Evolutionary conservation across 2,329 filamentous ascomycete species (phyloP).

Genomic region (Bipolaris cookei): DNA sequence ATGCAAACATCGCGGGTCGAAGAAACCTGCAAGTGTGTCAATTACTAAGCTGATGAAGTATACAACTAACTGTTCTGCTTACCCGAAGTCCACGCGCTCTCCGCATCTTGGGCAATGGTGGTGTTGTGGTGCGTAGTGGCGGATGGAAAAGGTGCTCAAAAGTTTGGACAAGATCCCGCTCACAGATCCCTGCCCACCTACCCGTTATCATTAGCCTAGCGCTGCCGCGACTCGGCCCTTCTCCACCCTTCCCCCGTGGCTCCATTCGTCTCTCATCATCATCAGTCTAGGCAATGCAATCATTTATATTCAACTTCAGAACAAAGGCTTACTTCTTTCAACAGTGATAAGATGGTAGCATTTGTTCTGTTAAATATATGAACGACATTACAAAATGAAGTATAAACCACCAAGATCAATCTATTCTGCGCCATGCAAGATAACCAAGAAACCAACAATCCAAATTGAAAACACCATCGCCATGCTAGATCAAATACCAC

Average conservation of each 20-base stretch:
- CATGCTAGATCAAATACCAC: background rate
- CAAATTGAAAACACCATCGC: background rate
- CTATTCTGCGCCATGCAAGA: background rate
- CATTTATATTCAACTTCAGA: background rate
- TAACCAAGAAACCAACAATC: background rate
- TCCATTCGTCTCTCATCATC: background rate
- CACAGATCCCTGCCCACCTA: slow-evolving; percentile 19
- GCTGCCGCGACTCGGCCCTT: background rate
- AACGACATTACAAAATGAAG: background rate
- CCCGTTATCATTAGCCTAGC: slow-evolving; percentile 2
- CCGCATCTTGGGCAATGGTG: slow-evolving; percentile 32
- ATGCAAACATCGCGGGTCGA: slow-evolving; percentile 48
- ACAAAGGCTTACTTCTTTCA: background rate
- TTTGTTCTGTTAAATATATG: background rate
- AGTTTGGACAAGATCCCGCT: slow-evolving; percentile 25
- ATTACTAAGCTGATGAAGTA: background rate
- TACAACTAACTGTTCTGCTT: slow-evolving; percentile 2
- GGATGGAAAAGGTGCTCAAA: slow-evolving; percentile 19
- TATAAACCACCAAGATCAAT: background rate
- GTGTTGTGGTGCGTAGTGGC: slow-evolving; percentile 7
- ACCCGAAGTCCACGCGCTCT: slow-evolving; percentile 42
- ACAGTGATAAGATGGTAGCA: no score
- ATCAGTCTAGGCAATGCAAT: background rate
- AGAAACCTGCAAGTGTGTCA: slow-evolving; percentile 34
- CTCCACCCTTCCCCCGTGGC: background rate